Evolutionary conservation across 805 yeast genomes (phyloP).

Genomic region (Candida loeiensis): DNA sequence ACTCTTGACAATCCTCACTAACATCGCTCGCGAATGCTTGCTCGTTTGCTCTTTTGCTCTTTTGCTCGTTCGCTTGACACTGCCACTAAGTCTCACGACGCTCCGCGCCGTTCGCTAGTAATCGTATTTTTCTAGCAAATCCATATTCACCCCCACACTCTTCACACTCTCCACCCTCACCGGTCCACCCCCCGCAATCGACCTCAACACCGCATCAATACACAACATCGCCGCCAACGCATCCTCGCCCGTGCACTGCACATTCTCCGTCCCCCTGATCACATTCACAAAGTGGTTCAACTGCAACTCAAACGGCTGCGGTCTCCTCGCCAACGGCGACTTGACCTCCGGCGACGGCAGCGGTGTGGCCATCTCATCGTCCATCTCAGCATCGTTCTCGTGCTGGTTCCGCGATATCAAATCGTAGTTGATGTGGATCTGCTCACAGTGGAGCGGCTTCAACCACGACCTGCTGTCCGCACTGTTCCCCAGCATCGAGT

Average conservation of each 20-base stretch:
- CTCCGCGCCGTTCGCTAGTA: too few relatives aligned
- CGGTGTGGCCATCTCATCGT: slow-evolving; percentile 25
- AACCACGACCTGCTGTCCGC: slow-evolving; percentile 26
- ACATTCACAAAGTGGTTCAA: slow-evolving; percentile 36
- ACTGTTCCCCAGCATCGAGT: slow-evolving; percentile 11
- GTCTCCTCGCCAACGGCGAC: slow-evolving; percentile 14
- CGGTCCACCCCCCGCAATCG: slow-evolving; percentile 34
- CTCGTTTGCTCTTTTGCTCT: too few relatives aligned
- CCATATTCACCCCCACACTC: slow-evolving; percentile 16
- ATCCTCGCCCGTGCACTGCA: slow-evolving; percentile 35
- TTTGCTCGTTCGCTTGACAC: neutral
- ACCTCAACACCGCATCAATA: slow-evolving; percentile 32
- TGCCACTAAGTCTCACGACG: too few relatives aligned
- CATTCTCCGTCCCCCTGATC: slow-evolving; percentile 25
- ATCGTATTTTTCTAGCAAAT: slow-evolving; percentile 9
- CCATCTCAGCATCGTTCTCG: slow-evolving; percentile 2
- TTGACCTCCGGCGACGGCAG: slow-evolving; percentile 28
- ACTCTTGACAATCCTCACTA: too few relatives aligned
- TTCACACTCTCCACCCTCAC: slow-evolving; percentile 24
- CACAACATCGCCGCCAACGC: slow-evolving; percentile 37
- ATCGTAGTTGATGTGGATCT: slow-evolving; percentile 16
- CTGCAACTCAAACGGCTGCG: slow-evolving; percentile 36
- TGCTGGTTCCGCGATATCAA: slow-evolving; percentile 8
- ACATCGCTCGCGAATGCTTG: too few relatives aligned
- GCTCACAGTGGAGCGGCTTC: slow-evolving; percentile 22